These are phyloP conservation scores for Aspergillus sojae DNA, from an alignment of 2,329 filamentous ascomycete species.

Conservation along the genomic window DNA sequence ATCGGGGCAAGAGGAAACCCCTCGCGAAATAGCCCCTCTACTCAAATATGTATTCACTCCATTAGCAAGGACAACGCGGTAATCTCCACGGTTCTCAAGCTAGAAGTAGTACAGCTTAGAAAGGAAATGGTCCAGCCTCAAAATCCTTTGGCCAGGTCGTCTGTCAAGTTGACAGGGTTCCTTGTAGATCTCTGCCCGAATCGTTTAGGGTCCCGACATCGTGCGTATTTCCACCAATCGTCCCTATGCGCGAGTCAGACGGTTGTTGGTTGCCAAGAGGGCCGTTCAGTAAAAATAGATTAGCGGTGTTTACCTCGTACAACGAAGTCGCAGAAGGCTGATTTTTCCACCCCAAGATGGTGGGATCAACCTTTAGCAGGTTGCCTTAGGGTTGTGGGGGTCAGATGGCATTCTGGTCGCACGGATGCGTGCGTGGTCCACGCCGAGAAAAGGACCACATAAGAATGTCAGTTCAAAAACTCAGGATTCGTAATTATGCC, in stretches of 20 bases:
- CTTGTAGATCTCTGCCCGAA: not conserved
- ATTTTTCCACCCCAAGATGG: not conserved
- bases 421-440: not conserved
- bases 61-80: not conserved
- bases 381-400: not conserved
- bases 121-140: not conserved
- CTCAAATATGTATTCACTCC: not conserved
- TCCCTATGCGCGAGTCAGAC: not conserved
- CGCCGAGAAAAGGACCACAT: not conserved
- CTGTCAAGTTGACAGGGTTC: not conserved
- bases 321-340: not conserved
- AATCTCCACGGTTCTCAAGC: not conserved
- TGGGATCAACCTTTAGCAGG: not conserved
- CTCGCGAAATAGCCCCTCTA: too few species aligned
- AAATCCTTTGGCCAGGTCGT: not conserved
- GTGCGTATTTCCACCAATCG: not conserved
- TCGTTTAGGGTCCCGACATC: not conserved
- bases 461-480: not conserved
- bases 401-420: not conserved
- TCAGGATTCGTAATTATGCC: not conserved
- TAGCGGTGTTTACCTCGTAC: not conserved
- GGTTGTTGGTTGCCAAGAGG: not conserved
- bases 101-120: not conserved
- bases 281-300: constrained; percentile 6
- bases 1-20: not conserved